These are phyloP conservation scores for Mycena sp. DNA, from an alignment of 1,284 basidiomycete genomes.

Conservation along the genomic window DNA sequence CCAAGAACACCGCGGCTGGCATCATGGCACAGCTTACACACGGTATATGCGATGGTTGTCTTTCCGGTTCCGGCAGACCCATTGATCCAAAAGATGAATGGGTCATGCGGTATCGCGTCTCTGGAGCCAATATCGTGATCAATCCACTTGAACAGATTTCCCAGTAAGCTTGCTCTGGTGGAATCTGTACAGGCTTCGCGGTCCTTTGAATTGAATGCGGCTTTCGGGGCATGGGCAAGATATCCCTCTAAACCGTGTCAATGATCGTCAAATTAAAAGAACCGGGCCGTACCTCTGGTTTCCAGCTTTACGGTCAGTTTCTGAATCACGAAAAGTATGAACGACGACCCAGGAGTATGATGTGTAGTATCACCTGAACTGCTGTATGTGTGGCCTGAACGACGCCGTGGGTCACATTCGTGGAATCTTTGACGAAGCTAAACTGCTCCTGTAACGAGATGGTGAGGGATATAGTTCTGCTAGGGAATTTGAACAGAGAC, in stretches of 20 bases:
- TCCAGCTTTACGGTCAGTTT: neutral
- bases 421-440: neutral
- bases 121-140: neutral
- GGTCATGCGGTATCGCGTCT: neutral
- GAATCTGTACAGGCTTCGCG: conserved; percentile 15
- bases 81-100: neutral
- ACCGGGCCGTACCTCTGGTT: neutral
- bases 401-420: neutral
- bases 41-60: neutral
- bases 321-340: too few relatives aligned
- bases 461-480: neutral
- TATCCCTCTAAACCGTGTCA: neutral
- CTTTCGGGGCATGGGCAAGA: conserved; percentile 2
- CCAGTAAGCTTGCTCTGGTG: conserved; percentile 15
- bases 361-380: neutral
- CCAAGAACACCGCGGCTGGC: neutral
- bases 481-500: neutral
- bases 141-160: neutral
- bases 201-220: conserved; percentile 20
- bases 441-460: neutral
- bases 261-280: neutral
- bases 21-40: neutral
- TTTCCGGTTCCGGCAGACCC: neutral
- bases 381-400: neutral
- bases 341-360: too few relatives aligned